phyloP scores from a whole-genome alignment of 2,329 filamentous ascomycete genomes.

The Monosporascus sp. region DNA sequence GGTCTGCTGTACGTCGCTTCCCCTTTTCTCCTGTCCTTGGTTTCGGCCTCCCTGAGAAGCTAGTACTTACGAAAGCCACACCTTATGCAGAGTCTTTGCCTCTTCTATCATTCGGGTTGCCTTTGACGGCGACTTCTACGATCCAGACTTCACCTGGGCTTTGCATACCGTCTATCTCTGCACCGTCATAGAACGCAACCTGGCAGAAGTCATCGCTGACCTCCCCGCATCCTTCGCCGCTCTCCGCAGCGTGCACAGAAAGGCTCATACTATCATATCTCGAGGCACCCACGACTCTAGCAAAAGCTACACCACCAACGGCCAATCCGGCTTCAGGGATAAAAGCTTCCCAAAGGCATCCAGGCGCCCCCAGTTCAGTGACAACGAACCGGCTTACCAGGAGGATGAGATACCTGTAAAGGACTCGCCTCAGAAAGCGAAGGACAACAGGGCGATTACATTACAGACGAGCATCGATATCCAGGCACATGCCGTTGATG shows the following conservation, averaged over 20 bases:
- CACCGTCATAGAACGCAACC: not conserved
- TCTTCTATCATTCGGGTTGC: not conserved
- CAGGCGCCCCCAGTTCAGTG: too few relatives aligned
- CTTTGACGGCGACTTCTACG: not conserved
- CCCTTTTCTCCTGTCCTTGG: not conserved
- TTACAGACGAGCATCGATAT: too few relatives aligned
- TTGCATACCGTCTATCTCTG: not conserved
- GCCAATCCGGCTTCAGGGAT: too few relatives aligned
- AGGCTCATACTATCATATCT: not conserved
- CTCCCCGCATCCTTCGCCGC: not conserved
- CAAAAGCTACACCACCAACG: too few relatives aligned
- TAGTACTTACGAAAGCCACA: not conserved
- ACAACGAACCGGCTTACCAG: too few relatives aligned
- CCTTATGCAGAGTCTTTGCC: not conserved
- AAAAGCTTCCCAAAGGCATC: too few relatives aligned
- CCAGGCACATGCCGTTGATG: too few relatives aligned
- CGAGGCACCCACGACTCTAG: too few relatives aligned
- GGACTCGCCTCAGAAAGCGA: too few relatives aligned
- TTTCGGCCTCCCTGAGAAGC: not conserved
- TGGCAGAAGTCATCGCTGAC: not conserved
- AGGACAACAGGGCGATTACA: too few relatives aligned
- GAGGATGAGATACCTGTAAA: too few relatives aligned
- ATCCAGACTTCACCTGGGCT: not conserved
- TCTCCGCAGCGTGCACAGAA: not conserved
- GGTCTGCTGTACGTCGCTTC: not conserved